Conservation (phyloP, 75 land plant species). For the Pinus tabuliformis region DNA sequence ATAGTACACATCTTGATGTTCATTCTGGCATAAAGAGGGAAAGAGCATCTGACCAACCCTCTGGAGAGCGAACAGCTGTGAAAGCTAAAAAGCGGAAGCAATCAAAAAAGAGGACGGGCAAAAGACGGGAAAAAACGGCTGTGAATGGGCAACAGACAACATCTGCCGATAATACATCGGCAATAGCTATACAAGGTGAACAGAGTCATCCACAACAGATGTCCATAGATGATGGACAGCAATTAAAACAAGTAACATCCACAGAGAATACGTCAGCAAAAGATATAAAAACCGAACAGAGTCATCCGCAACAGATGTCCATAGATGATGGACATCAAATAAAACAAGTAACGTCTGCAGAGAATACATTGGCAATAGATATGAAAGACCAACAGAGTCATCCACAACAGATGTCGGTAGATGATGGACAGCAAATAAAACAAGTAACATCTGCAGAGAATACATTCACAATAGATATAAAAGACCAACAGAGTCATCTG, state of each 20-base stretch:
- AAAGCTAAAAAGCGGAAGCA: constrained; percentile 3
- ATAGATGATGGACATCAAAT: not conserved
- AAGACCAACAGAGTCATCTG: not conserved
- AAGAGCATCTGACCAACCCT: constrained; percentile 9
- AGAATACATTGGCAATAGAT: not conserved
- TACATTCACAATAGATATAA: not conserved
- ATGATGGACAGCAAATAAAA: not conserved
- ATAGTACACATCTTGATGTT: constrained; percentile 21
- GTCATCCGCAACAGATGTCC: not conserved
- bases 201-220: not conserved
- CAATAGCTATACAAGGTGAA: not conserved
- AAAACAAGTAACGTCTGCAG: not conserved
- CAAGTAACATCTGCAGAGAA: not conserved
- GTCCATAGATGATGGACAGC: not conserved
- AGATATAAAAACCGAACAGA: not conserved
- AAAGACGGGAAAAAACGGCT: not conserved
- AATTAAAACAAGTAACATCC: not conserved
- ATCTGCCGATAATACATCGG: not conserved
- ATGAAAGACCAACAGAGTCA: not conserved
- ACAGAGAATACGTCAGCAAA: not conserved
- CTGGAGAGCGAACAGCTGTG: constrained; percentile 4
- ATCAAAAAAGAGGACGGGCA: not conserved
- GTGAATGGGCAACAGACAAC: constrained; percentile 1
- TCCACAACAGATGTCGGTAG: not conserved
- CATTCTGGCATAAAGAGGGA: constrained; percentile 33